Base-by-base conservation (phyloP, 1,139 yeast genomes). In the Diutina siamensis region DNA sequence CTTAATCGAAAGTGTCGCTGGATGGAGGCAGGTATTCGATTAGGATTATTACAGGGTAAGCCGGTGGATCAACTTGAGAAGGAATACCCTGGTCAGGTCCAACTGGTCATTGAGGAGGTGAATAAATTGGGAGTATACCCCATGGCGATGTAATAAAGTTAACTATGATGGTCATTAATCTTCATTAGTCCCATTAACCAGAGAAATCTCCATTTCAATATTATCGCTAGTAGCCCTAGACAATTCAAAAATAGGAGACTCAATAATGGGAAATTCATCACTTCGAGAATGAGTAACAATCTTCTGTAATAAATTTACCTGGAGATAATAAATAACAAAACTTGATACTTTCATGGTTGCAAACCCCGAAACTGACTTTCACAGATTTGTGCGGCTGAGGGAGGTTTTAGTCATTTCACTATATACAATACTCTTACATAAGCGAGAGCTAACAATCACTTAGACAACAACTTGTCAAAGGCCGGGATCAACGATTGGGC, bases 401-500 rank as follows among this genome's bases (percentile, higher is more conserved):
- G n/a, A n/a, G n/a, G n/a, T n/a, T n/a, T n/a, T n/a, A n/a, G n/a
- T n/a, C 5, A 25, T 7, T 25, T 25, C 28, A 25, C 28, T 25
- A 25, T 25, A 25, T 25, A 25, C 28, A 25, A 10, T 25, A 25
- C 34, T 12, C 19, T 52, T 52, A 49, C 51, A 41, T 51, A 52
- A 51, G 53, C 31, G 40, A 44, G 46, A 27, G 12, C 35, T 21
- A 10, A 3, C 15, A 22, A n/a, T 8, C 10, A 21, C 21, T 50
- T 61, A 64, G 49, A 62, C 53, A 80, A 61, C 52, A 81, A 55
- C 56, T 79, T 79, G 64, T 92, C 98, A 59, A 89, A 87, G 53
- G 94, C 94, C 50, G 98, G 97, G 55, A 92, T 92, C 72, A 92
- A 78, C 44, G 95, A 76, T 70, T 92, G 98, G 44, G 97, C 98